Base-by-base conservation (phyloP, 345 rosid genomes). In the Lumnitzera littorea region DNA sequence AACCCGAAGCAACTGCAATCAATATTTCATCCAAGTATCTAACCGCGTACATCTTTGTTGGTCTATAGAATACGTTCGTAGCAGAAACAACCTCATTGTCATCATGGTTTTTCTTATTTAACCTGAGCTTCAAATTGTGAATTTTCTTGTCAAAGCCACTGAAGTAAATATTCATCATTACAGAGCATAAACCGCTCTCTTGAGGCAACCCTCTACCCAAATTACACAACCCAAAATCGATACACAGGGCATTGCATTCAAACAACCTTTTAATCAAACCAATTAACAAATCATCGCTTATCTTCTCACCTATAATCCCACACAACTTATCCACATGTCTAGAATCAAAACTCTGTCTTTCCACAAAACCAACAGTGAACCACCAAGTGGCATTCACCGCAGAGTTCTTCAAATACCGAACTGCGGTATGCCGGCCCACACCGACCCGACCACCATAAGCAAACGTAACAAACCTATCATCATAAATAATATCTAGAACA, bases 371-470 rank as follows among this genome's bases (percentile, higher is more conserved):
- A 60, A 87, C 85, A 53, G 66, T 71, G 77, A 92, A 92, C 98
- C 98, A 92, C 98, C 96, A 92, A 9, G 71, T 78, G 15, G 96
- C 92, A 70, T 89, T 85, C 67, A 78, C 69, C 41, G 87, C 91
- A 0, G 81, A 72, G 75, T 81, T 77, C 61, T 89, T 82, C 59
- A 92, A 61, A 78, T 92, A 89, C 69, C 91, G 84, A 62, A 92
- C 74, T 2, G 96, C 96, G 5, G 96, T 89, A 62, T 92, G 96
- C n/a, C 96, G 85, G 15, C 98, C 98, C 94, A 87, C 81, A 60
- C 88, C 83, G 62, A 77, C 84, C 48, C 91, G 89, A 0, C 96
- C 96, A 8, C 98, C 96, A 56, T 89, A 89, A 46, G 88, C 75
- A 65, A 89, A 92, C 2, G 96, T 89, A 12, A 74, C 80, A 72